Base-by-base conservation (phyloP, 352 stramenopile species). In the Pythium chondricola region DNA sequence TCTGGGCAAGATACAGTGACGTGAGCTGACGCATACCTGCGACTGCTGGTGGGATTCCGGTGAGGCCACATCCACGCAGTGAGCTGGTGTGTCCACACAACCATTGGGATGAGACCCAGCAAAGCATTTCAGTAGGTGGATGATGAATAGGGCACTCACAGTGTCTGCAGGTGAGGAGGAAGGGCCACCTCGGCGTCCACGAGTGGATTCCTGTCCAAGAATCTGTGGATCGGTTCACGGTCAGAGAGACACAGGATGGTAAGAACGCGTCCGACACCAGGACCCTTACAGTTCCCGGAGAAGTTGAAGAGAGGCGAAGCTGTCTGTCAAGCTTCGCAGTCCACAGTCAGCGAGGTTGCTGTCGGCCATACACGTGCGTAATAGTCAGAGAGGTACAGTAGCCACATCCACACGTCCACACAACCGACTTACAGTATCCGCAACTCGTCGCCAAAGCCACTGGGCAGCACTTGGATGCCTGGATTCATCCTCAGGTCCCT, bases 1-100 rank as follows among this genome's bases (percentile, higher is more conserved):
- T 53, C 16, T 45, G 24, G 0, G 33, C 16, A 14, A 53, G 46
- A n/a, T 53, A 24, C 9, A 53, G 24, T 3, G 46, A 37, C 11
- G 30, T 14, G 20, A 53, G 46, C 5, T 43, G 21, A 3, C 31
- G 13, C 24, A 41, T 25, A 16, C 11, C 25, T 10, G 14, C n/a
- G 25, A 53, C 24, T 5, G 16, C 46, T 5, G 24, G 14, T 6
- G 46, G 46, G 36, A 32, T 2, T n/a, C 16, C 24, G 6, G 46
- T 4, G n/a, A 53, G 33, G 27, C 33, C 38, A 29, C 46, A 53
- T 21, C 24, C 26, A 6, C 37, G 24, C 8, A 53, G 37, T 2
- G 46, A 53, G 25, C 46, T 53, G 32, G 7, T 8, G 29, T 33
- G 7, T 13, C 29, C 29, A 33, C n/a, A n/a, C n/a, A n/a, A n/a